These are phyloP conservation scores for Penicillium verhagenii DNA, from an alignment of 495 filamentous ascomycete genomes.

Conservation along the genomic window DNA sequence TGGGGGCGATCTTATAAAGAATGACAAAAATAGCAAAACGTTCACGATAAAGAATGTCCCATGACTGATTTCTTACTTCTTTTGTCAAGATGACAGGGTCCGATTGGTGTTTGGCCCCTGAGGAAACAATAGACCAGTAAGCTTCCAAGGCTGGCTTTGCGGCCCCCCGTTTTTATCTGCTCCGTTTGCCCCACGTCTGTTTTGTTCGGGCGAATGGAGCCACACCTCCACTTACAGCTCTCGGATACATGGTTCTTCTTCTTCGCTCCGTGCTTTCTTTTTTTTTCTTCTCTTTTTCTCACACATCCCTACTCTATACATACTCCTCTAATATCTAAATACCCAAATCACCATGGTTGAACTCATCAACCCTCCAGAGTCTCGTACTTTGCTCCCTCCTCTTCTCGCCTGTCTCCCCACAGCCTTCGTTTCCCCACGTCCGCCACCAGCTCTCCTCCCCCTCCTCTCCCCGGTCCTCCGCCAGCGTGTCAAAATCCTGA, in stretches of 20 bases:
- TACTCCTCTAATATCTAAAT: not conserved
- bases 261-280: not conserved
- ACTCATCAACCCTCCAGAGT: constrained; percentile 62
- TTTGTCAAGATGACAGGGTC: not conserved
- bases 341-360: constrained; percentile 40
- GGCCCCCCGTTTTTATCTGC: not conserved
- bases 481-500: constrained; percentile 79
- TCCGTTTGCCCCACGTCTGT: constrained; percentile 18
- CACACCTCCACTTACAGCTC: not conserved
- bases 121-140: constrained; percentile 2
- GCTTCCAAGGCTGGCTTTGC: too few relatives aligned
- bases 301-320: not conserved
- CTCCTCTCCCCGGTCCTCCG: constrained; percentile 88
- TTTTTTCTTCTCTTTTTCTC: constrained; percentile 1
- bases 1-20: not conserved
- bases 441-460: constrained; percentile 74
- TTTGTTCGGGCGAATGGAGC: constrained; percentile 33
- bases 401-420: constrained; percentile 84
- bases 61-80: not conserved
- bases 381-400: constrained; percentile 65
- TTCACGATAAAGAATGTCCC: not conserved
- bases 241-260: constrained; percentile 4
- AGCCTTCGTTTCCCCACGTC: constrained; percentile 73
- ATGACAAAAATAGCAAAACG: not conserved
- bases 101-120: constrained; percentile 1